A percentile compares a stretch with the other conserved stretches of the same genome.
Evolutionary conservation across 768 basidiomycete genomes (phyloP).

Genomic region (Cantharellus anzutake): DNA sequence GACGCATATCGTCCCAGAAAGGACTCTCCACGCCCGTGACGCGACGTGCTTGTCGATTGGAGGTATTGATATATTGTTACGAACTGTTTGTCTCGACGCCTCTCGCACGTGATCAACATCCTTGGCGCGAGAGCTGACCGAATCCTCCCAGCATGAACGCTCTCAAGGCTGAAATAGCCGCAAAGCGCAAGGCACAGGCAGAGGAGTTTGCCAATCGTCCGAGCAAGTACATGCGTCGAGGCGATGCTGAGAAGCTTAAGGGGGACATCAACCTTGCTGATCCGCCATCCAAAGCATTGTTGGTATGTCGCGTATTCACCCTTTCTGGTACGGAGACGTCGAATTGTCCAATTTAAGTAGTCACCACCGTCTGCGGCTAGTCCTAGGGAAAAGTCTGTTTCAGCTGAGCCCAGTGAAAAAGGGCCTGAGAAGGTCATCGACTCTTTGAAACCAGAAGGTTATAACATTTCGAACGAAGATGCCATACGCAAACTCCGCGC

Average conservation of each 20-base stretch:
- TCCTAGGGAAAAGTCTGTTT: background rate
- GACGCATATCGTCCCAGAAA: slow-evolving; percentile 4
- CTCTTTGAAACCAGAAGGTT: slow-evolving; percentile 23
- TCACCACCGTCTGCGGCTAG: background rate
- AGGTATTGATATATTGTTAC: too few relatives aligned
- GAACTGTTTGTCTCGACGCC: too few relatives aligned
- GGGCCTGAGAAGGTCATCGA: background rate
- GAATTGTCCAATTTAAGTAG: background rate
- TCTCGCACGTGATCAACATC: too few relatives aligned
- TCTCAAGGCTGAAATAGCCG: slow-evolving; percentile 72
- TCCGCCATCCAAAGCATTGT: slow-evolving; percentile 23
- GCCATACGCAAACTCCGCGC: slow-evolving; percentile 71
- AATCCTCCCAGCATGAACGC: slow-evolving; percentile 45
- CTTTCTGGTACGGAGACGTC: background rate
- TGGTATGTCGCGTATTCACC: background rate
- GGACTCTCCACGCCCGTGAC: too few relatives aligned
- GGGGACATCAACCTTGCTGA: slow-evolving; percentile 44
- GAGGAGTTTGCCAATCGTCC: slow-evolving; percentile 29
- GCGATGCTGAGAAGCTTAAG: slow-evolving; percentile 64
- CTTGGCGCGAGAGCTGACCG: background rate
- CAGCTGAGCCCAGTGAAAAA: background rate
- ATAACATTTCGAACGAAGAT: slow-evolving; percentile 89
- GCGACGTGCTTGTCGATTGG: too few relatives aligned
- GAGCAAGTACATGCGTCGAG: slow-evolving; percentile 64
- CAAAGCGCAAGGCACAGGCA: slow-evolving; percentile 61